A percentile compares a stretch with the other conserved stretches of the same genome.
Evolutionary conservation across 768 basidiomycete genomes (phyloP).

Genomic region (Boletus reticulatus): DNA sequence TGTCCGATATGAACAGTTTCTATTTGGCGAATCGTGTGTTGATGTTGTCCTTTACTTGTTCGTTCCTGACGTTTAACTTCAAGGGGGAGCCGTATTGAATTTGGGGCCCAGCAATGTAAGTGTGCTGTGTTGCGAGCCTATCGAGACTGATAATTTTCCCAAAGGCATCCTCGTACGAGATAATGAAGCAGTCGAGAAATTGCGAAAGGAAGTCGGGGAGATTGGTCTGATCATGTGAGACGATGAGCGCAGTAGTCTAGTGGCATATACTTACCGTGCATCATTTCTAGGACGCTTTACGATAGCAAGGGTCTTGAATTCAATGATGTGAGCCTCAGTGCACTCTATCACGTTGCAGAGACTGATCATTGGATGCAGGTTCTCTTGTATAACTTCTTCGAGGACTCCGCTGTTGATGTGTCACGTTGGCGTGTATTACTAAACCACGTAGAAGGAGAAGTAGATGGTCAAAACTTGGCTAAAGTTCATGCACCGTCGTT

Average conservation of each 20-base stretch:
- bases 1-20: constrained; percentile 51
- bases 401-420: constrained; percentile 50
- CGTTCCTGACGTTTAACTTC: constrained; percentile 6
- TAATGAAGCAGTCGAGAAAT: constrained; percentile 44
- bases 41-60: neutral
- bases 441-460: constrained; percentile 35
- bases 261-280: neutral
- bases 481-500: constrained; percentile 42
- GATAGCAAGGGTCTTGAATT: constrained; percentile 33
- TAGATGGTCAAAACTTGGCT: constrained; percentile 9
- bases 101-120: constrained; percentile 66
- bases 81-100: constrained; percentile 50
- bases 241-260: neutral
- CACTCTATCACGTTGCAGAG: neutral
- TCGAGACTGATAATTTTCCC: neutral
- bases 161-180: constrained; percentile 71
- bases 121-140: neutral
- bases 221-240: constrained; percentile 59
- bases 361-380: constrained; percentile 42
- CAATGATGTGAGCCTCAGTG: constrained; percentile 12
- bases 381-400: constrained; percentile 72
- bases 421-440: constrained; percentile 62
- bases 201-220: constrained; percentile 53
- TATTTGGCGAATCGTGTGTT: constrained; percentile 48
- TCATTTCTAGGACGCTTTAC: constrained; percentile 26